phyloP scores from a whole-genome alignment of 2,329 filamentous ascomycete genomes.

The Neofusicoccum sp. region DNA sequence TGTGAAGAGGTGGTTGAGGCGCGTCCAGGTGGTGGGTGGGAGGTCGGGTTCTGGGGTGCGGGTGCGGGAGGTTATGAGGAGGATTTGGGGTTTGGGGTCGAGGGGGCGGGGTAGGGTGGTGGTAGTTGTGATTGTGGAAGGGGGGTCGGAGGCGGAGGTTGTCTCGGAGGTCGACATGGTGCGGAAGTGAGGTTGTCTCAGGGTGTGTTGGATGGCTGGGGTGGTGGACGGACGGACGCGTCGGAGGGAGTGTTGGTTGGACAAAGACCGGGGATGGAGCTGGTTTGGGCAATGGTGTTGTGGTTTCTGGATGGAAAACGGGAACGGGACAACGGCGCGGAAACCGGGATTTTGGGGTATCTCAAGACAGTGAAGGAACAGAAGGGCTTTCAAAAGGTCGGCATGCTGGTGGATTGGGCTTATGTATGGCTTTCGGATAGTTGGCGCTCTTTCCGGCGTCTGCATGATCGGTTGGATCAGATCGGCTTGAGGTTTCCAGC shows the following conservation, averaged over 20 bases:
- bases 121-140: background rate
- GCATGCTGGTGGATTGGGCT: background rate
- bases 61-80: background rate
- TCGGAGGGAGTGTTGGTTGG: background rate
- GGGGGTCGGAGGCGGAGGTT: too few relatives aligned
- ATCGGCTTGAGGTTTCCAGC: background rate
- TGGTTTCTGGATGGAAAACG: background rate
- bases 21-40: background rate
- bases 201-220: background rate
- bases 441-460: background rate
- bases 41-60: background rate
- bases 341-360: background rate
- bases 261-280: too few relatives aligned
- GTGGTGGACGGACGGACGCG: background rate
- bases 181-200: background rate
- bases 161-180: background rate
- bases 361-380: background rate
- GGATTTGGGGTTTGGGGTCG: background rate
- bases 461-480: conserved; percentile 13
- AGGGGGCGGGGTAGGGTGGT: background rate
- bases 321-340: background rate
- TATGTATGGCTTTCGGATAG: background rate
- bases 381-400: background rate
- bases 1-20: conserved; percentile 2
- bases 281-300: too few relatives aligned